Evolutionary conservation across 169 alveolate species (phyloP).

Genomic region (Theileria annulata): DNA sequence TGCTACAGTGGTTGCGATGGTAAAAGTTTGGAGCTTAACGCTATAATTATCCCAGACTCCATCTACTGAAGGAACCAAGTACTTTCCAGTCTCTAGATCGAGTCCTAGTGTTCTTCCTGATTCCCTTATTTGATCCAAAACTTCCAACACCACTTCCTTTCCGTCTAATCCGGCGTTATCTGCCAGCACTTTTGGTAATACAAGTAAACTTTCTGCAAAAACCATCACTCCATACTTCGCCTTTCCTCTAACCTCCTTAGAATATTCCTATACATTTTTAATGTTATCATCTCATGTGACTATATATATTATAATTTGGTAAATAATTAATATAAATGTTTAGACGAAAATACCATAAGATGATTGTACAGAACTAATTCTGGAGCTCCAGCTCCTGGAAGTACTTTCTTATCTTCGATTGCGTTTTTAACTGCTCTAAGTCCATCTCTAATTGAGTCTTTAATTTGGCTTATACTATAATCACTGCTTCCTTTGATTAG

Average conservation of each 20-base stretch:
- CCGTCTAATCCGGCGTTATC: slow-evolving; percentile 97
- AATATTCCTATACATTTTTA: slow-evolving; percentile 23
- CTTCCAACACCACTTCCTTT: slow-evolving; percentile 86
- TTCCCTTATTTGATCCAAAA: slow-evolving; percentile 85
- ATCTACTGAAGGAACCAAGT: slow-evolving; percentile 88
- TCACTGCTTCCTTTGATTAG: slow-evolving; percentile 97
- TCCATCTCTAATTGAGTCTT: slow-evolving; percentile 98
- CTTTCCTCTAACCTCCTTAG: slow-evolving; percentile 86
- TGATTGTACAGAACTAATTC: slow-evolving; percentile 91
- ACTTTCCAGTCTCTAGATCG: slow-evolving; percentile 91
- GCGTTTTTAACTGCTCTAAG: slow-evolving; percentile 96
- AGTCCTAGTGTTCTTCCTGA: slow-evolving; percentile 91
- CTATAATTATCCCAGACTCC: slow-evolving; percentile 94
- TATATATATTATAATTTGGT: too few relatives aligned
- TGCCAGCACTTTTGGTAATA: slow-evolving; percentile 92
- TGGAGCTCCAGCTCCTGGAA: slow-evolving; percentile 99
- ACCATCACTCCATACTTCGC: slow-evolving; percentile 93
- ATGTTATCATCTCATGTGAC: neutral
- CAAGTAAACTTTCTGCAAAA: slow-evolving; percentile 94
- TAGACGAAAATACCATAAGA: slow-evolving; percentile 66
- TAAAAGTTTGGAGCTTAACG: slow-evolving; percentile 92
- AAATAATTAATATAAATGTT: slow-evolving; percentile 9
- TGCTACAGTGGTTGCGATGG: slow-evolving; percentile 97
- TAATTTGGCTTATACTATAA: slow-evolving; percentile 91
- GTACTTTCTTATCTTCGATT: slow-evolving; percentile 90